phyloP scores from a whole-genome alignment of 208 protist species.

The Endotrypanum monterogeii region DNA sequence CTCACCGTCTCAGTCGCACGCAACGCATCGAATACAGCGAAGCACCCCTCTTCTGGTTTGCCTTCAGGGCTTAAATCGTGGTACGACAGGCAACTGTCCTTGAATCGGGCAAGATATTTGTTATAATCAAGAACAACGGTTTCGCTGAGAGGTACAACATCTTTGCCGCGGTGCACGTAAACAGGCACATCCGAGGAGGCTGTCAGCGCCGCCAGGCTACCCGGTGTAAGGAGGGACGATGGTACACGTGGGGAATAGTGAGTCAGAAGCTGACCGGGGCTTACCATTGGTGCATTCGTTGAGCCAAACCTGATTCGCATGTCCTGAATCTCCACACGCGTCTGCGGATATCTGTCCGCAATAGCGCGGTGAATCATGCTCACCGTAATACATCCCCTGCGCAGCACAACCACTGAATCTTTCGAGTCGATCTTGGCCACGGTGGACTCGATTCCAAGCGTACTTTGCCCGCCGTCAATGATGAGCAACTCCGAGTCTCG shows the following conservation, averaged over 20 bases:
- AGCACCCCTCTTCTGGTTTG: slow-evolving; percentile 68
- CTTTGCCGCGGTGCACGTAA: slow-evolving; percentile 37
- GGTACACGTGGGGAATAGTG: slow-evolving; percentile 89
- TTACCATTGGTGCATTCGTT: slow-evolving; percentile 69
- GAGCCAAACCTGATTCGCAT: slow-evolving; percentile 47
- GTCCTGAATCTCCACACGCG: slow-evolving; percentile 67
- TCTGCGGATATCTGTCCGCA: slow-evolving; percentile 36
- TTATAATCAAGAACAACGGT: slow-evolving; percentile 82
- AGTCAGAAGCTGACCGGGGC: slow-evolving; percentile 91
- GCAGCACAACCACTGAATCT: slow-evolving; percentile 71
- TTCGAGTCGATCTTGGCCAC: slow-evolving; percentile 81
- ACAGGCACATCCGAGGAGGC: slow-evolving; percentile 6
- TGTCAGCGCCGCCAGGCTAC: slow-evolving; percentile 35
- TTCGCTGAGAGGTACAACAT: slow-evolving; percentile 29
- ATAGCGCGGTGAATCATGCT: slow-evolving; percentile 67
- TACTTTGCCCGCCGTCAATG: slow-evolving; percentile 87
- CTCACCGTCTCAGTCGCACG: slow-evolving; percentile 79
- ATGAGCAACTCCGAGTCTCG: slow-evolving; percentile 78
- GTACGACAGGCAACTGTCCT: slow-evolving; percentile 55
- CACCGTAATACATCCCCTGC: slow-evolving; percentile 75
- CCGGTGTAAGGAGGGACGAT: slow-evolving; percentile 71
- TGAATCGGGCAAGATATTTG: slow-evolving; percentile 43
- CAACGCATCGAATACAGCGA: slow-evolving; percentile 81
- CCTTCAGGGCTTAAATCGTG: slow-evolving; percentile 63
- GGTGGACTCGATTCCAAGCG: slow-evolving; percentile 93